Conservation (phyloP, 371 early-diverging fungal genomes). For the Rhizopus stolonifer region DNA sequence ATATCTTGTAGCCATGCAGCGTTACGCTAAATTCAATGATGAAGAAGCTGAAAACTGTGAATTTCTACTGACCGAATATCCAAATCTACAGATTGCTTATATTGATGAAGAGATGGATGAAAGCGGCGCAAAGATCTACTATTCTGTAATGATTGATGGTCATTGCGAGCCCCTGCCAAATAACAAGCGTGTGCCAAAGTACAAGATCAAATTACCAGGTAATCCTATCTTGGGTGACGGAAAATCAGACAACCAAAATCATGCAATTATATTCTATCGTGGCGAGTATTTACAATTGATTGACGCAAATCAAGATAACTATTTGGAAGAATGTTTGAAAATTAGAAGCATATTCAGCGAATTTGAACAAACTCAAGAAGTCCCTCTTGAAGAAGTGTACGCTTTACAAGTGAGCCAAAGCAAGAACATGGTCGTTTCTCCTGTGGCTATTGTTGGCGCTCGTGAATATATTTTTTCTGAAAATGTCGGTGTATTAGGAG, state of each 20-base stretch:
- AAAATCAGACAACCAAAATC: constrained; percentile 92
- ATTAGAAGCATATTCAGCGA: constrained; percentile 87
- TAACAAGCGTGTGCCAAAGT: constrained; percentile 71
- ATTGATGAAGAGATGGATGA: constrained; percentile 67
- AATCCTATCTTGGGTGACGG: constrained; percentile 91
- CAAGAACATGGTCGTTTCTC: constrained; percentile 23
- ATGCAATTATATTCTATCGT: constrained; percentile 81
- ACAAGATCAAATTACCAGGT: constrained; percentile 81
- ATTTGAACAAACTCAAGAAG: constrained; percentile 66
- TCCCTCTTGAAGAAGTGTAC: constrained; percentile 32
- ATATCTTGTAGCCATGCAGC: constrained; percentile 89
- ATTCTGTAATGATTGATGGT: constrained; percentile 80
- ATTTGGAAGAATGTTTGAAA: constrained; percentile 87
- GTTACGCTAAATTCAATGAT: constrained; percentile 72
- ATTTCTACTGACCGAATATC: constrained; percentile 73
- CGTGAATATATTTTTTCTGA: constrained; percentile 90
- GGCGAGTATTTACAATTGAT: constrained; percentile 89
- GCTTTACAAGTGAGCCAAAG: constrained; percentile 12
- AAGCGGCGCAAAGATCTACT: constrained; percentile 52
- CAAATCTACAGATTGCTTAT: constrained; percentile 82
- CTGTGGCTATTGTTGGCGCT: constrained; percentile 89
- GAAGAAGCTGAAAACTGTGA: constrained; percentile 83
- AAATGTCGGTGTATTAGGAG: constrained; percentile 84
- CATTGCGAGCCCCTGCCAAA: constrained; percentile 64
- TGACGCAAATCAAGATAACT: constrained; percentile 94